Conservation (phyloP, 495 filamentous ascomycete genomes). For the Xylaria acuta region DNA sequence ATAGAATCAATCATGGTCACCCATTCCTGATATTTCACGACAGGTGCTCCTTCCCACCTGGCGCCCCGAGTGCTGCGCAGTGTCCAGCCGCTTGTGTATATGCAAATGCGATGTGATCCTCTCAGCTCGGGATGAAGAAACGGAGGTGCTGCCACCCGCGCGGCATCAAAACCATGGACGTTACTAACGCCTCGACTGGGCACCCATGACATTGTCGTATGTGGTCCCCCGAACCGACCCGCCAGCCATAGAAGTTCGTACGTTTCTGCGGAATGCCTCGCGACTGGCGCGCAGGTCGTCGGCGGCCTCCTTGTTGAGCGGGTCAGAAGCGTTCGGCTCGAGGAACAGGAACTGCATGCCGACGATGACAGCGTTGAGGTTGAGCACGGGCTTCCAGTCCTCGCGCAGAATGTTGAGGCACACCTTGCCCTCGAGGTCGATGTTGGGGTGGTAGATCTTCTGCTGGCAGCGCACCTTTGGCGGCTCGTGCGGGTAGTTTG, state of each 20-base stretch:
- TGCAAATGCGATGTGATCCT: conserved; percentile 21
- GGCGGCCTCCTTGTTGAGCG: conserved; percentile 97
- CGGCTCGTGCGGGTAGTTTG: conserved; percentile 96
- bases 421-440: conserved; percentile 96
- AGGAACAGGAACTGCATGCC: conserved; percentile 98
- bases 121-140: neutral
- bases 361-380: conserved; percentile 95
- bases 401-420: conserved; percentile 96
- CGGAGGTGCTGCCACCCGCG: conserved; percentile 1
- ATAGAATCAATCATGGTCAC: conserved; percentile 10
- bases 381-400: conserved; percentile 98
- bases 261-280: conserved; percentile 91
- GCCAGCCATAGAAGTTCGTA: conserved; percentile 80
- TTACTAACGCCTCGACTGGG: conserved; percentile 38
- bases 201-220: conserved; percentile 74
- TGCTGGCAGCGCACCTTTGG: conserved; percentile 97
- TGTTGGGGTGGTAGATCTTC: conserved; percentile 99
- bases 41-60: neutral
- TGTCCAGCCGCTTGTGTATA: conserved; percentile 12
- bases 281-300: conserved; percentile 85
- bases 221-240: conserved; percentile 72
- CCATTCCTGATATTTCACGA: neutral
- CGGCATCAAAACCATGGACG: neutral
- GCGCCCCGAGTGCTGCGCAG: conserved; percentile 16
- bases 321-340: conserved; percentile 94